These are phyloP conservation scores for Cryptosporidium canis DNA, from an alignment of 169 alveolate genomes.

Conservation along the genomic window DNA sequence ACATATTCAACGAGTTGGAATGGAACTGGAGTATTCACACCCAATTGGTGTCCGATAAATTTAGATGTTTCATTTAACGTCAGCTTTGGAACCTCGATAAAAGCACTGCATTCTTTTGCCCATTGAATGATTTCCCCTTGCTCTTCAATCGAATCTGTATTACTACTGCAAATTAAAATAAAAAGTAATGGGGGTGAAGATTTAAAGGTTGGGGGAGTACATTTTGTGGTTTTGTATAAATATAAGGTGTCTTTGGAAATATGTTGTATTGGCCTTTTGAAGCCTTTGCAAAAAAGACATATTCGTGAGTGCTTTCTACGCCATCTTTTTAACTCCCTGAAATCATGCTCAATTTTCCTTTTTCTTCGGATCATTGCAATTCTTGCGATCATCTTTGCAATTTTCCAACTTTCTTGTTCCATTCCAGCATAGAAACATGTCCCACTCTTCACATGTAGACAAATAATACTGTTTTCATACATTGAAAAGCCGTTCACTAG, in stretches of 20 bases:
- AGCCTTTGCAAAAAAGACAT: constrained; percentile 78
- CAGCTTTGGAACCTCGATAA: constrained; percentile 78
- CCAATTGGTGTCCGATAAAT: constrained; percentile 75
- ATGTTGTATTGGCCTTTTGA: constrained; percentile 19
- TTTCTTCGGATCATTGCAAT: constrained; percentile 78
- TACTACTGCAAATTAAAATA: constrained; percentile 80
- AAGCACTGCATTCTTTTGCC: constrained; percentile 80
- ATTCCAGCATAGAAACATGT: constrained; percentile 82
- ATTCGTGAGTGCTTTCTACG: constrained; percentile 79
- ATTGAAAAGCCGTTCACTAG: constrained; percentile 80
- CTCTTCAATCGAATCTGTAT: constrained; percentile 78
- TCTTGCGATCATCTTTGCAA: constrained; percentile 79
- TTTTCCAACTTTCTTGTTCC: constrained; percentile 82
- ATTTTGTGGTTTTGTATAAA: constrained; percentile 73
- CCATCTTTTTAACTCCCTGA: constrained; percentile 78
- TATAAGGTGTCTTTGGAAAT: constrained; percentile 78
- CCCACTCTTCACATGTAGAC: constrained; percentile 80
- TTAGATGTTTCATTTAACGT: constrained; percentile 76
- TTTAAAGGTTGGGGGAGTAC: constrained; percentile 79
- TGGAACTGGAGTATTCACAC: constrained; percentile 69
- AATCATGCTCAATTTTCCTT: constrained; percentile 76
- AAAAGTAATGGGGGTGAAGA: constrained; percentile 80
- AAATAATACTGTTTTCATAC: constrained; percentile 78
- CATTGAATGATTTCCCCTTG: constrained; percentile 79
- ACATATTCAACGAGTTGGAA: constrained; percentile 78